Percentiles rank a stretch among this genome's conserved stretches.
Conservation (phyloP, 2,329 filamentous ascomycete species). For the Monilinia laxa region DNA sequence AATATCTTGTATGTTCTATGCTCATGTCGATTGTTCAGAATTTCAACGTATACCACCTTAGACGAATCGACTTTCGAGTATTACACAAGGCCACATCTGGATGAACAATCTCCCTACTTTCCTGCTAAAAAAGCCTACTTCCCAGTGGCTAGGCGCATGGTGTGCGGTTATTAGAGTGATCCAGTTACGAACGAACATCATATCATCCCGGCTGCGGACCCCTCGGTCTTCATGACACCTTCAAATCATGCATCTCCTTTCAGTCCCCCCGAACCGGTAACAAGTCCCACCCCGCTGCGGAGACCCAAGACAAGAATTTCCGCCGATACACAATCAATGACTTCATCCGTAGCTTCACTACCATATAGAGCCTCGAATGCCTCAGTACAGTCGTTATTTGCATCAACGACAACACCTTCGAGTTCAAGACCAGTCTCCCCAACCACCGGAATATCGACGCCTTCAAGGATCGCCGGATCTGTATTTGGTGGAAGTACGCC, state of each 20-base stretch:
- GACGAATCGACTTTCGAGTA: constrained; percentile 20
- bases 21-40: constrained; percentile 29
- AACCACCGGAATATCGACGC: constrained; percentile 54
- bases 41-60: constrained; percentile 13
- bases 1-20: constrained; percentile 18
- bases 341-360: constrained; percentile 50
- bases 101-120: constrained; percentile 14
- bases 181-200: constrained; percentile 36
- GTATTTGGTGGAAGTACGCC: constrained; percentile 50
- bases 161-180: constrained; percentile 44
- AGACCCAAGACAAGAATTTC: constrained; percentile 59
- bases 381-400: constrained; percentile 60
- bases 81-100: constrained; percentile 14
- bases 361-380: constrained; percentile 56
- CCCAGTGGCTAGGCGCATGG: constrained; percentile 41
- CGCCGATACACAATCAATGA: constrained; percentile 51
- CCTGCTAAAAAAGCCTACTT: neutral
- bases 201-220: constrained; percentile 23
- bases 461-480: constrained; percentile 58
- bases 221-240: constrained; percentile 61
- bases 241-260: constrained; percentile 65
- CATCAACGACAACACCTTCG: constrained; percentile 66
- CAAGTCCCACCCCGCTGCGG: constrained; percentile 56
- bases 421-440: constrained; percentile 69
- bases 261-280: constrained; percentile 49